Evolutionary conservation across 192 early-diverging fungal species (phyloP), one percentile per base, ranked within the genome.

Genomic region (Glomus cerebriforme): DNA sequence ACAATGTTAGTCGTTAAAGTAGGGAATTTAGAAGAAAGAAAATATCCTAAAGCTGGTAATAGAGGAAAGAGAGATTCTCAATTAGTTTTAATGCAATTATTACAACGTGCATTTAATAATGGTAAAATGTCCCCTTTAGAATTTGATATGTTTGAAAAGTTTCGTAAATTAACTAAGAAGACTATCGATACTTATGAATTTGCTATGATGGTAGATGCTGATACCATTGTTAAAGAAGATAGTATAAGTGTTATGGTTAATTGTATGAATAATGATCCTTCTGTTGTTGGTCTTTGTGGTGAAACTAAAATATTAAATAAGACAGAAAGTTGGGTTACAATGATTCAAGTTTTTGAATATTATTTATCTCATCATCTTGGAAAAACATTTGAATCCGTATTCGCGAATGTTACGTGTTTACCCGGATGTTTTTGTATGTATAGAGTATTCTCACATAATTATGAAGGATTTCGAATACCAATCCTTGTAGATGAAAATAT

Each of bases 301-400:
- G 97, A 99, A 84, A 97, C 97, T 22, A 90, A 95, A 82, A 96
- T 99, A 83, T 92, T 89, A 45, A 99, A 99, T 88, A 97, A 97
- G 87, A 88, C 85, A 3, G 92, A 92, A 69, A 90, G 87, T 37
- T 93, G 94, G 93, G 94, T 96, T 9, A 94, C 94, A 1, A 92
- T 91, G 84, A 99, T 99, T 81, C 97, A 98, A 85, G 92, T 93
- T 29, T 93, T 92, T 77, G 92, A 93, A 85, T 93, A 93, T 86
- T 92, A 91, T 83, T 90, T 93, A 68, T 89, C 90, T 77, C 91
- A 93, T 72, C 90, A 93, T 81, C 85, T 89, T 83, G 81, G 84
- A 77, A 93, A 93, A 84, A 88, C 91, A 19, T 93, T 93, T 73
- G 92, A 93, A 83, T 88, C 89, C 1, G 87, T 93, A 77, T 93